These are phyloP conservation scores for Punica granatum DNA, from an alignment of 345 rosid species.

Conservation along the genomic window DNA sequence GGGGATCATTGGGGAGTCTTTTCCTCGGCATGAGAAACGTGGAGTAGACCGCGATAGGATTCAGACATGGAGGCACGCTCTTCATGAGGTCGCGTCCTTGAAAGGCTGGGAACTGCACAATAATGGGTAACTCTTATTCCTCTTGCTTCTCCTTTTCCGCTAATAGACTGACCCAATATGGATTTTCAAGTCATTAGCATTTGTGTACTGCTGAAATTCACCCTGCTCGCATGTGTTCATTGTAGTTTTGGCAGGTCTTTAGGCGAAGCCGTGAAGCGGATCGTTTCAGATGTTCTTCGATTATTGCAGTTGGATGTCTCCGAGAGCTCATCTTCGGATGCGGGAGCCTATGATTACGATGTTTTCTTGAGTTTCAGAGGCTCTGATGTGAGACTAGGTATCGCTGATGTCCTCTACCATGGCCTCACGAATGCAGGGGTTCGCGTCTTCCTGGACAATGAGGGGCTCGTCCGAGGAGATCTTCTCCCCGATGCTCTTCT, in stretches of 20 bases:
- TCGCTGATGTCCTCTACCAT: conserved; percentile 2
- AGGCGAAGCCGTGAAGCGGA: no score
- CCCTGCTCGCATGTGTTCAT: no score
- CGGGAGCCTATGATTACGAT: background rate
- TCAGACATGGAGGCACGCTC: no score
- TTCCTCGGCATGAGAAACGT: background rate
- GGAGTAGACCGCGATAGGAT: background rate
- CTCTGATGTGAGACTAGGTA: background rate
- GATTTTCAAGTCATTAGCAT: no score
- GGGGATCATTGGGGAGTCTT: background rate
- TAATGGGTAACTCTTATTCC: background rate
- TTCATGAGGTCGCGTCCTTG: background rate
- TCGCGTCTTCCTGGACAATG: background rate
- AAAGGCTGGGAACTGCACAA: background rate
- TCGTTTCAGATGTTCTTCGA: no score
- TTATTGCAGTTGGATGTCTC: background rate
- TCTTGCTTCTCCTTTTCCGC: background rate
- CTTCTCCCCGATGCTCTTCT: background rate
- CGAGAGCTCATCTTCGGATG: background rate
- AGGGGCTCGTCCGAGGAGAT: background rate
- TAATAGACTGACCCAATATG: no score
- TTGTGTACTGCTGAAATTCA: no score
- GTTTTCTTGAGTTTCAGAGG: conserved; percentile 6
- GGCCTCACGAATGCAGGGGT: background rate
- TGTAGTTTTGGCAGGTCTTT: no score